Percentiles rank a stretch among this genome's conserved stretches.
Evolutionary conservation across 306 rosid species (phyloP).

Genomic region (Ochetophila trinervis): DNA sequence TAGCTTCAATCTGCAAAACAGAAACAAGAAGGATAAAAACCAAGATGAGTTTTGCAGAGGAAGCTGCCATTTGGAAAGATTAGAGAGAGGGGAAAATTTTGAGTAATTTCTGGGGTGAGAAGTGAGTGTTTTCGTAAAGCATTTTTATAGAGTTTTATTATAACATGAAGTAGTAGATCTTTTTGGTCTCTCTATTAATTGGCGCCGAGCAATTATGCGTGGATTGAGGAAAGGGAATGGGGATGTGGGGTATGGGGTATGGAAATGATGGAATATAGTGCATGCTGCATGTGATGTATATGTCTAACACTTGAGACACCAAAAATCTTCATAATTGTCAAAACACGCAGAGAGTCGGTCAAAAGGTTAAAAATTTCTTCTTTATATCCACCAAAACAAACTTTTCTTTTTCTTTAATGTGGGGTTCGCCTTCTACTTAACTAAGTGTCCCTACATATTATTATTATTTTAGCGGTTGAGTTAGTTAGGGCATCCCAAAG

Average conservation of each 20-base stretch:
- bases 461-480: too few species aligned
- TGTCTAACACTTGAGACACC: constrained; percentile 14
- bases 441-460: too few species aligned
- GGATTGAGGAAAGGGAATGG: constrained; percentile 52
- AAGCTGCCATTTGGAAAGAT: constrained; percentile 50
- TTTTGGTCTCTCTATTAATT: not conserved
- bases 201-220: constrained; percentile 44
- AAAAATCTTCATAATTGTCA: too few species aligned
- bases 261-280: constrained; percentile 24
- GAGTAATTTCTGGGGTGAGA: not conserved
- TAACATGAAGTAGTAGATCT: not conserved
- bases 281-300: constrained; percentile 55
- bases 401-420: too few species aligned
- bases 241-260: constrained; percentile 39
- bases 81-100: not conserved
- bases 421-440: too few species aligned
- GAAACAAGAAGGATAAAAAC: constrained; percentile 38
- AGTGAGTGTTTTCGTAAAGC: not conserved
- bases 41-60: constrained; percentile 32
- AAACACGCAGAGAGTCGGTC: too few species aligned
- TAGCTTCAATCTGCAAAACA: constrained; percentile 55
- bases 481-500: too few species aligned
- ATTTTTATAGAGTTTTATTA: constrained; percentile 30
- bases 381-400: too few species aligned
- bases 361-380: too few species aligned